A percentile compares a stretch with the other conserved stretches of the same genome.
Conservation (phyloP, 805 yeast species). For the Cyberlindnera americana region DNA sequence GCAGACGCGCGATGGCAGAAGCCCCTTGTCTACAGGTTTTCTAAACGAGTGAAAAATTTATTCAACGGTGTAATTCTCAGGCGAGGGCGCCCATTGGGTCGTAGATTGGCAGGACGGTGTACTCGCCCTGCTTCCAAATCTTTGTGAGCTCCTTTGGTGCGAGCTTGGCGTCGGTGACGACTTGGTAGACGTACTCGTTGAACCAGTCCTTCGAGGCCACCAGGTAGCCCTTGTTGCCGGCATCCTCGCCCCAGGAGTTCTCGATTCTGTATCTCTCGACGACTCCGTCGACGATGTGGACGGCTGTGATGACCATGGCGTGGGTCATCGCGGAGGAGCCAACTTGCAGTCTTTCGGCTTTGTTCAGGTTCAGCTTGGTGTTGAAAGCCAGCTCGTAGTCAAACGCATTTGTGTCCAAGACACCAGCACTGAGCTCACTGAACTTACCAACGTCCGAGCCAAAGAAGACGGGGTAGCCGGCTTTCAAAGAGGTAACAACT, state of each 20-base stretch:
- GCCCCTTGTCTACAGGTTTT: too few species aligned
- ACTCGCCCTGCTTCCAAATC: slow-evolving; percentile 40
- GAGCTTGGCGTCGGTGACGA: slow-evolving; percentile 51
- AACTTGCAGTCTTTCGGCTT: slow-evolving; percentile 64
- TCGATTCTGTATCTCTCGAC: slow-evolving; percentile 69
- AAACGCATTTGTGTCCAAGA: slow-evolving; percentile 67
- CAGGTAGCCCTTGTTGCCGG: slow-evolving; percentile 63
- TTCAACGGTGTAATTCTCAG: too few species aligned
- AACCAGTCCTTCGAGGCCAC: slow-evolving; percentile 69
- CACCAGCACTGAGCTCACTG: slow-evolving; percentile 52
- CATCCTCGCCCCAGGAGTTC: slow-evolving; percentile 68
- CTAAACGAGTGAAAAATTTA: too few species aligned
- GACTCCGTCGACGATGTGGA: slow-evolving; percentile 63
- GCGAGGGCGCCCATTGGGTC: slow-evolving; percentile 66
- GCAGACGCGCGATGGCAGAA: too few species aligned
- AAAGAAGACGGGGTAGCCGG: slow-evolving; percentile 75
- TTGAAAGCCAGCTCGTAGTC: slow-evolving; percentile 58
- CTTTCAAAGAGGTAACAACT: slow-evolving; percentile 62
- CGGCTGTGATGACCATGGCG: slow-evolving; percentile 82
- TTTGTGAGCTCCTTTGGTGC: slow-evolving; percentile 39
- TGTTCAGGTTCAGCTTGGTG: slow-evolving; percentile 46
- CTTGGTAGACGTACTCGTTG: slow-evolving; percentile 68
- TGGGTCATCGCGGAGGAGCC: slow-evolving; percentile 79
- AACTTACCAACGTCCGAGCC: slow-evolving; percentile 84
- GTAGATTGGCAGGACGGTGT: slow-evolving; percentile 61